A percentile compares a stretch with the other conserved stretches of the same genome.
These are phyloP conservation scores for Pseudogymnoascus sp. DNA, from an alignment of 2,329 filamentous ascomycete species.

Conservation along the genomic window DNA sequence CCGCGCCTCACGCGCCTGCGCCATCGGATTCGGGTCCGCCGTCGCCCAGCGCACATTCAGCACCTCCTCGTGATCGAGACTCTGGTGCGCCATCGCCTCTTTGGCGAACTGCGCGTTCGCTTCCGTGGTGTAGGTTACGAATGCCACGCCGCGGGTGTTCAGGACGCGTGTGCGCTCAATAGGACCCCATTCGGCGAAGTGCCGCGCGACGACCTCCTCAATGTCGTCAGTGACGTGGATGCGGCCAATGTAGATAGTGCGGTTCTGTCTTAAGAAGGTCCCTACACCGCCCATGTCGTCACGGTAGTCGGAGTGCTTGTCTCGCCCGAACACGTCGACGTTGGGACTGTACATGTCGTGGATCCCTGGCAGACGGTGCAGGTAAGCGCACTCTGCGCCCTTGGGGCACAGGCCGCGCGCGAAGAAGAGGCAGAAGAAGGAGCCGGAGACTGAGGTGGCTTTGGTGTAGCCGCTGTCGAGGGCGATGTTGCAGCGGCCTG, in stretches of 20 bases:
- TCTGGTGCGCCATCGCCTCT: conserved; percentile 93
- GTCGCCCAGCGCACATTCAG: conserved; percentile 97
- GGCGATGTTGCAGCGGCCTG: conserved; percentile 78
- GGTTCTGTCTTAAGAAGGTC: conserved; percentile 85
- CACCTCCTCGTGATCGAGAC: conserved; percentile 82
- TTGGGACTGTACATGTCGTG: conserved; percentile 91
- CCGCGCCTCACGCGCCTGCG: conserved; percentile 82
- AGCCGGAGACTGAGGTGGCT: conserved; percentile 67
- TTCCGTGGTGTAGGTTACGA: conserved; percentile 90
- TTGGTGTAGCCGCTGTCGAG: conserved; percentile 72
- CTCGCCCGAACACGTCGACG: conserved; percentile 87
- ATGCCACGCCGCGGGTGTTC: conserved; percentile 82
- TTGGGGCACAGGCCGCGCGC: conserved; percentile 75
- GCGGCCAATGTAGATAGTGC: conserved; percentile 85
- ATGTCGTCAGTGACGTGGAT: conserved; percentile 97
- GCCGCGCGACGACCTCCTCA: conserved; percentile 86
- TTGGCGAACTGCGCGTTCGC: conserved; percentile 85
- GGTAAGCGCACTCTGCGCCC: conserved; percentile 86
- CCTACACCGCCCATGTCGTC: conserved; percentile 98
- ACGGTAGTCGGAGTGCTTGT: conserved; percentile 86
- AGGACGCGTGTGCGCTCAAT: conserved; percentile 79
- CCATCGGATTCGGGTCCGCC: conserved; percentile 89
- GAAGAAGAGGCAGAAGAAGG: conserved; percentile 90
- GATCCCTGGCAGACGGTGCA: conserved; percentile 78
- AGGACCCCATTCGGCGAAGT: conserved; percentile 95